Conservation (phyloP, 345 rosid genomes). For the Arabis hirsuta region DNA sequence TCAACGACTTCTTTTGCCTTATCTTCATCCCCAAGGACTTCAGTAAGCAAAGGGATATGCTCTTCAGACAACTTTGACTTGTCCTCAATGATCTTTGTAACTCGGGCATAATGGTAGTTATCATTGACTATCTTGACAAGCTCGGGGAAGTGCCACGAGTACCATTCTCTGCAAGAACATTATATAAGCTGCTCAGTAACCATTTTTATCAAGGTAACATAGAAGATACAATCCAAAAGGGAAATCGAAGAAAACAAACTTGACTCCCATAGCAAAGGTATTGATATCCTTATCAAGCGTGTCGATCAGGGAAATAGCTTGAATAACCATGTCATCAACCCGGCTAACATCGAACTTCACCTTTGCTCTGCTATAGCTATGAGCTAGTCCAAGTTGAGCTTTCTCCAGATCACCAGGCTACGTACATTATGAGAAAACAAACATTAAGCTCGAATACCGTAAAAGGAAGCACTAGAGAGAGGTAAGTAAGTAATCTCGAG, state of each 20-base stretch:
- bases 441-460: neutral
- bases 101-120: conserved; percentile 81
- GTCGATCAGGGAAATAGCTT: conserved; percentile 87
- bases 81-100: conserved; percentile 72
- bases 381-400: conserved; percentile 94
- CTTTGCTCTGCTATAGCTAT: conserved; percentile 95
- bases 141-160: conserved; percentile 98
- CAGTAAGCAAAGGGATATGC: conserved; percentile 61
- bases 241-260: conserved; percentile 53
- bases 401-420: conserved; percentile 92
- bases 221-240: neutral
- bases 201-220: neutral
- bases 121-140: conserved; percentile 90
- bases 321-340: conserved; percentile 94
- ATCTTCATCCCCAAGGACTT: conserved; percentile 84
- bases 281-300: conserved; percentile 92
- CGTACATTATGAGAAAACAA: conserved; percentile 10
- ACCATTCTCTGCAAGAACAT: conserved; percentile 81
- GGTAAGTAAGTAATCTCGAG: neutral
- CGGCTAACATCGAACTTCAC: conserved; percentile 95
- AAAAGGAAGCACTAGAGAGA: neutral
- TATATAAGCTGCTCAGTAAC: neutral
- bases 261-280: conserved; percentile 88
- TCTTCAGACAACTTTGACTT: conserved; percentile 74
- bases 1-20: conserved; percentile 88